Evolutionary conservation across 768 basidiomycete species (phyloP), one percentile per base, ranked within the genome.

Genomic region (Mrakia blollopis): DNA sequence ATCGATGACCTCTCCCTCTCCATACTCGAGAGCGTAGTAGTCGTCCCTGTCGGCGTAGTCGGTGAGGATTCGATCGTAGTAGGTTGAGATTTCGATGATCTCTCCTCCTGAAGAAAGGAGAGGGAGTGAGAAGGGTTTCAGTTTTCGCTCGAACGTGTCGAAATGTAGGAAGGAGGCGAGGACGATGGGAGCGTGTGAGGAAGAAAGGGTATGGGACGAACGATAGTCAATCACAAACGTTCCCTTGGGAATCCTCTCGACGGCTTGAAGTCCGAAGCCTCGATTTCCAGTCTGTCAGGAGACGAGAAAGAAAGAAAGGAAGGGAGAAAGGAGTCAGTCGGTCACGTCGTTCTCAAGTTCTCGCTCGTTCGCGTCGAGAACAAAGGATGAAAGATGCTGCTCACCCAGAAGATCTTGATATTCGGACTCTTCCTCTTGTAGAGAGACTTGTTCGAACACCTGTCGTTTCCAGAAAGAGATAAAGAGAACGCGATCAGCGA

Each of bases 11-110:
- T 85, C 85, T 71, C 83, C 83, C 63, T 80, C 82, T 67, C 83
- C 83, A 72, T 85, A 85, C n/a, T 82, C 83, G 18, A 85, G 79
- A 16, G 84, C 84, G 69, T 85, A 85, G 75, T 81, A 84, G 79
- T 84, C 83, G 70, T 81, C 79, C 16, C 79, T 71, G 13, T 79
- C 79, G 32, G 79, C 79, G 71, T 84, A 83, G 32, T 81, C 80
- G 72, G 79, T 79, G 10, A 79, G 69, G 54, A 83, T 81, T 3
- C 83, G 79, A 21, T 81, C 77, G 76, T 80, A 82, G 77, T 82
- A 84, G 3, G 82, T 79, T 79, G 81, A 79, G 35, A 83, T 79
- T 10, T 81, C 78, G 71, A 85, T 83, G 77, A 82, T 76, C 71
- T 82, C 72, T 5, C 23, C 39, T 10, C 37, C 52, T 65, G 50